A percentile compares a stretch with the other conserved stretches of the same genome.
Evolutionary conservation across 352 stramenopile genomes (phyloP).

Genomic region (Pythium rishiriense): DNA sequence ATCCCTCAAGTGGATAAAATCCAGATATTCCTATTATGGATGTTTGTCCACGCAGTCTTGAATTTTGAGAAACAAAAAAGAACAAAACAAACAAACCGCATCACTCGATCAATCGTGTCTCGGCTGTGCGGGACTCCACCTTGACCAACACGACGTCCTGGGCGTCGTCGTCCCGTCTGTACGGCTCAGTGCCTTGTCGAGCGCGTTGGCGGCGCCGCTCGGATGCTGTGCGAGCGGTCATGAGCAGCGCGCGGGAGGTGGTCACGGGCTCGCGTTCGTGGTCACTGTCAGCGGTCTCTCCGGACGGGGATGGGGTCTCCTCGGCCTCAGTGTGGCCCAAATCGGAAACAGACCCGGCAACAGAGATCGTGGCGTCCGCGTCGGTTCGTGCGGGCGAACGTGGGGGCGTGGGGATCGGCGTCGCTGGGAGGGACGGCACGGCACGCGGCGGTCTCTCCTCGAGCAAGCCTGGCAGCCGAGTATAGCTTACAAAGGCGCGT

Average conservation of each 20-base stretch:
- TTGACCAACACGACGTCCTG: constrained; percentile 3
- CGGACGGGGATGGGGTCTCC: neutral
- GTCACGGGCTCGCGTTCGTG: too few species aligned
- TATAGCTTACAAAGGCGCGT: constrained; percentile 13
- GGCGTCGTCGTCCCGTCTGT: neutral
- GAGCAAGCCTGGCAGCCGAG: constrained; percentile 4
- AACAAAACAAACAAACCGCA: too few species aligned
- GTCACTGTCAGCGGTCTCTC: neutral
- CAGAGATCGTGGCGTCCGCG: neutral
- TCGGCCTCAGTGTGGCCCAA: neutral
- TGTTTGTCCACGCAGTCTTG: too few species aligned
- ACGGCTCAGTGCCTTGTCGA: neutral
- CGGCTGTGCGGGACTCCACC: neutral
- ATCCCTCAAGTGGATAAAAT: too few species aligned
- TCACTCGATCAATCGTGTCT: too few species aligned
- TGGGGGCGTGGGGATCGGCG: neutral
- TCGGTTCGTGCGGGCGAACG: neutral
- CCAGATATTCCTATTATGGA: neutral
- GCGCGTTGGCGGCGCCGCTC: neutral
- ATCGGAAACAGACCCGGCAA: neutral
- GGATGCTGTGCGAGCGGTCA: neutral
- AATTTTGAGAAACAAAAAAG: too few species aligned
- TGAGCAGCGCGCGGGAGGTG: neutral
- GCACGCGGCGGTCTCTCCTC: neutral
- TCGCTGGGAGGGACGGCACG: neutral